Evolutionary conservation across 1,139 yeast genomes (phyloP).

Genomic region (Diutina sp.): DNA sequence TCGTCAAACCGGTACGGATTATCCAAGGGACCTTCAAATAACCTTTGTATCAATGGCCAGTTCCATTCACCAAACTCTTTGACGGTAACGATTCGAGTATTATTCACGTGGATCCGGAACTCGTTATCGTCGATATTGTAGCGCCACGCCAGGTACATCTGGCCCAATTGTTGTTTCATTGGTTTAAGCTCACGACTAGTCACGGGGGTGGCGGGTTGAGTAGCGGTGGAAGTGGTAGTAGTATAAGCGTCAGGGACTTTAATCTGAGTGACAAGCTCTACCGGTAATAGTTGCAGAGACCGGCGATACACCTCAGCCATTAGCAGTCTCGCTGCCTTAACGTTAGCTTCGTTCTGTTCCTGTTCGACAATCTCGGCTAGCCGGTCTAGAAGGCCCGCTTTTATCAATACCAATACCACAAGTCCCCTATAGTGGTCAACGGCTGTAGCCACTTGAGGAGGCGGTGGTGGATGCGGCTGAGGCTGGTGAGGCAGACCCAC

Average conservation of each 20-base stretch:
- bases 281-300: slow-evolving; percentile 5
- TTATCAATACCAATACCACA: slow-evolving; percentile 36
- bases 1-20: slow-evolving; percentile 71
- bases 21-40: slow-evolving; percentile 70
- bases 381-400: slow-evolving; percentile 24
- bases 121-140: slow-evolving; percentile 56
- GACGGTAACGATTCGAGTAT: slow-evolving; percentile 62
- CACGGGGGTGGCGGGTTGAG: too few relatives aligned
- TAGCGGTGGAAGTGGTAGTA: neutral
- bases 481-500: slow-evolving; percentile 10
- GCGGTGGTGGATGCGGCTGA: neutral
- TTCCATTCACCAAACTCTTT: slow-evolving; percentile 83
- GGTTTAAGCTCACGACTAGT: slow-evolving; percentile 1
- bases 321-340: slow-evolving; percentile 6
- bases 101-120: slow-evolving; percentile 51
- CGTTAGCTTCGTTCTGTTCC: slow-evolving; percentile 11
- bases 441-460: slow-evolving; percentile 7
- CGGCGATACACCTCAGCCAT: slow-evolving; percentile 5
- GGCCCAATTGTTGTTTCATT: slow-evolving; percentile 25
- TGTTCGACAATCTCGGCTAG: slow-evolving; percentile 37
- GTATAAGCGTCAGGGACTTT: neutral
- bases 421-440: slow-evolving; percentile 54
- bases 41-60: slow-evolving; percentile 57
- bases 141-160: slow-evolving; percentile 22
- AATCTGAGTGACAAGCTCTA: slow-evolving; percentile 2